Evolutionary conservation across 345 rosid genomes (phyloP).

Genomic region (Laguncularia racemosa): DNA sequence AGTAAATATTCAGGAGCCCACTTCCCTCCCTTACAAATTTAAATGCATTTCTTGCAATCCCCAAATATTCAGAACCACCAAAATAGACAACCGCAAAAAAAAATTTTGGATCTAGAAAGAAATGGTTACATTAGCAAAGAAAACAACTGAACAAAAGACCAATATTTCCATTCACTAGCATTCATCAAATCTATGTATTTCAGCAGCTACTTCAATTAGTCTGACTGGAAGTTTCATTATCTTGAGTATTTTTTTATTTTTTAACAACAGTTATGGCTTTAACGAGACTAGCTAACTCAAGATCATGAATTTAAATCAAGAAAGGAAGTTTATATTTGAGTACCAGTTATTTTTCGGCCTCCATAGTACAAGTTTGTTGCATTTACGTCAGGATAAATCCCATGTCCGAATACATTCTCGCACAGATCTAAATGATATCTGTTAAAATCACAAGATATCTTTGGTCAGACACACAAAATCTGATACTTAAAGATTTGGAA

Average conservation of each 20-base stretch:
- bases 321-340: conserved; percentile 12
- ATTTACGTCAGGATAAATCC: conserved; percentile 65
- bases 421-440: conserved; percentile 88
- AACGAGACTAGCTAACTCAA: background rate
- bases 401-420: conserved; percentile 63
- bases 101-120: too few species aligned
- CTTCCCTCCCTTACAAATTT: too few species aligned
- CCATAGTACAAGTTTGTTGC: conserved; percentile 75
- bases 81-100: too few species aligned
- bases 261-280: too few species aligned
- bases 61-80: too few species aligned
- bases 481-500: background rate
- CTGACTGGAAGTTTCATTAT: too few species aligned
- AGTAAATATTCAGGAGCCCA: too few species aligned
- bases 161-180: background rate
- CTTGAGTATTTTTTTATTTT: too few species aligned
- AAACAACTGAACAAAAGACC: background rate
- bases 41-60: too few species aligned
- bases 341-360: conserved; percentile 71
- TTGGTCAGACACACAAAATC: background rate
- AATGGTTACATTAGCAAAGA: background rate
- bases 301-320: background rate
- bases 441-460: conserved; percentile 7
- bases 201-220: too few species aligned
- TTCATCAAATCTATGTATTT: background rate